Evolutionary conservation across 2,329 filamentous ascomycete genomes (phyloP).

Genomic region (Hymenoscyphus occultus): DNA sequence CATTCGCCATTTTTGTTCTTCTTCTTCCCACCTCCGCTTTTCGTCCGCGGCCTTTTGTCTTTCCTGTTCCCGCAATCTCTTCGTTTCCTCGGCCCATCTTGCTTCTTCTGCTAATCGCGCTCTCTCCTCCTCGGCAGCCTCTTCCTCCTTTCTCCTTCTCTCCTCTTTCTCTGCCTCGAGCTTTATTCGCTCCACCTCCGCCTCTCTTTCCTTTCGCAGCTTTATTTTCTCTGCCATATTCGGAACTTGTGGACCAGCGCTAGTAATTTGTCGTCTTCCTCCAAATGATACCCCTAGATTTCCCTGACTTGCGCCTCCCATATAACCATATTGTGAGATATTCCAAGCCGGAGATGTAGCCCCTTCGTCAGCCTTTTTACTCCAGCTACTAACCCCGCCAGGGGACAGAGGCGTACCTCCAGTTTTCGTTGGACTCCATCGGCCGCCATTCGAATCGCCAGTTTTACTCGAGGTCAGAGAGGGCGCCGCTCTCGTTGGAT

Average conservation of each 20-base stretch:
- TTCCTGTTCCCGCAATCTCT: conserved; percentile 56
- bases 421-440: conserved; percentile 61
- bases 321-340: conserved; percentile 96
- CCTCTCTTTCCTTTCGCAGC: conserved; percentile 52
- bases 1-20: conserved; percentile 72
- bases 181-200: conserved; percentile 58
- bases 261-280: conserved; percentile 87
- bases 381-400: conserved; percentile 77
- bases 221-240: conserved; percentile 83
- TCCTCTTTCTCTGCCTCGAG: conserved; percentile 53
- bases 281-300: conserved; percentile 94
- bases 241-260: conserved; percentile 73
- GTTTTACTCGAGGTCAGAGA: conserved; percentile 36
- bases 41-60: conserved; percentile 62
- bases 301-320: conserved; percentile 94
- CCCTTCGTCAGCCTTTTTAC: conserved; percentile 76
- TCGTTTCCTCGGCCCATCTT: conserved; percentile 64
- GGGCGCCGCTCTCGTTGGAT: conserved; percentile 43
- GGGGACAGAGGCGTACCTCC: conserved; percentile 52
- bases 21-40: conserved; percentile 72
- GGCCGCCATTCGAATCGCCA: conserved; percentile 47
- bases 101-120: conserved; percentile 61
- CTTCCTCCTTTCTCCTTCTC: conserved; percentile 45
- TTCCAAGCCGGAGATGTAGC: conserved; percentile 92
- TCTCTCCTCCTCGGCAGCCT: conserved; percentile 59